Conservation (phyloP, 805 yeast genomes). For the Martiniozyma abietophila region DNA sequence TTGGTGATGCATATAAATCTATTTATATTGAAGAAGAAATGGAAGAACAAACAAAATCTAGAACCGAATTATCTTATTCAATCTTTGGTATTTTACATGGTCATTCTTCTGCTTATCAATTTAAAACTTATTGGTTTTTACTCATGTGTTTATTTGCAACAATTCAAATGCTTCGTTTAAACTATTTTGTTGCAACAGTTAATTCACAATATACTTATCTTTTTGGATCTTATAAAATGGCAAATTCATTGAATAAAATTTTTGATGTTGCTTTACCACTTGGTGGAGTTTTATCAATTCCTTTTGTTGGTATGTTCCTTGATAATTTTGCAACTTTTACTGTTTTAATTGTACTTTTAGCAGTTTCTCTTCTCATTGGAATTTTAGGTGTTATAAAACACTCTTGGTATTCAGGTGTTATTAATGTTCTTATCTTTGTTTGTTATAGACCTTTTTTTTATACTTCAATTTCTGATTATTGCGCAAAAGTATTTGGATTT, state of each 20-base stretch:
- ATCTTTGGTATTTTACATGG: constrained; percentile 49
- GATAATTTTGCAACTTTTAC: constrained; percentile 39
- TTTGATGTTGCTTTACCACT: constrained; percentile 48
- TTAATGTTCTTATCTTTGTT: constrained; percentile 40
- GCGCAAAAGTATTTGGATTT: constrained; percentile 56
- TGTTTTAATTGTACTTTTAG: constrained; percentile 33
- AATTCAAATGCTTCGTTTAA: constrained; percentile 46
- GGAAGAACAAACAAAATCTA: constrained; percentile 20
- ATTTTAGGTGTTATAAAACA: constrained; percentile 36
- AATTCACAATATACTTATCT: constrained; percentile 44
- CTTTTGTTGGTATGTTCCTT: constrained; percentile 42
- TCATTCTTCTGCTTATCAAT: constrained; percentile 37
- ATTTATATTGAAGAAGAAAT: constrained; percentile 45
- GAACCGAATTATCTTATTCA: constrained; percentile 29
- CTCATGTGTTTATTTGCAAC: constrained; percentile 43
- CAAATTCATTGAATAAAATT: constrained; percentile 34
- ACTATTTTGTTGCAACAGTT: constrained; percentile 51
- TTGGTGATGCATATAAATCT: constrained; percentile 48
- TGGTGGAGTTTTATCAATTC: constrained; percentile 47
- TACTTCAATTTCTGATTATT: constrained; percentile 47
- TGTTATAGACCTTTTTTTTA: constrained; percentile 50
- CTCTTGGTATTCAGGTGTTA: constrained; percentile 31
- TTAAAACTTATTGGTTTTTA: constrained; percentile 43
- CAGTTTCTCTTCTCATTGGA: constrained; percentile 37
- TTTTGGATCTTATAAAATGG: constrained; percentile 29